Base-by-base conservation (phyloP, 768 basidiomycete genomes). In the Cystobasidium ongulense region DNA sequence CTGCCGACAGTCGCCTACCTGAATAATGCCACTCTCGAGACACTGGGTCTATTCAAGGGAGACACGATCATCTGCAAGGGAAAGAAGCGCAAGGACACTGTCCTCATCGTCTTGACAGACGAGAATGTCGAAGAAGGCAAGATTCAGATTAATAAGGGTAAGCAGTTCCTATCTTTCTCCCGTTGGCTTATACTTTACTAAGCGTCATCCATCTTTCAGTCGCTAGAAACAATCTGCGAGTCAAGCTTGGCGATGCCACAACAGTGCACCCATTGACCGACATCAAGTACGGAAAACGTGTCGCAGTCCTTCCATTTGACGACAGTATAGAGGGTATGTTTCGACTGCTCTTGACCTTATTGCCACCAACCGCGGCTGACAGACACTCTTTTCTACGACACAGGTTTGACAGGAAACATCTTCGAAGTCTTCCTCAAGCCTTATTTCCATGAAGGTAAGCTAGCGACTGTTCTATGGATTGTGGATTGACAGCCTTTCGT, bases 341-440 rank as follows among this genome's bases (percentile, higher is more conserved):
- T 1, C 21, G 29, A 21, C 21, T 59, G 43, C 41, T n/a, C n/a
- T 11, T 50, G 15, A 50, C 15, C 10, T 7, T 21, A n/a, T 50
- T 50, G 46, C 46, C 46, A 50, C 46, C 46, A n/a, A 50, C n/a
- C 15, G 46, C 18, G 46, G 8, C 46, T 50, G 46, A 50, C 46
- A 50, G 46, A 50, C 46, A 17, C 25, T n/a, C 25, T 11, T 1
- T 25, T 23, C 66, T 0, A n/a, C 1, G 38, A 35, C 21, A 18
- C 72, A 82, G 82, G 83, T 78, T 86, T 99, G 65, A 94, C 91
- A 77, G 96, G 96, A 41, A 98, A 99, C 84, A 87, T 99, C 77
- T 99, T 98, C 80, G 96, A 99, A 80, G 95, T 98, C 63, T 98
- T 94, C 84, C 87, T 99, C 75, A 96, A 84, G 85, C 96, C 95